Conservation (phyloP, 441 rosid species). For the Gossypium lobatum region DNA sequence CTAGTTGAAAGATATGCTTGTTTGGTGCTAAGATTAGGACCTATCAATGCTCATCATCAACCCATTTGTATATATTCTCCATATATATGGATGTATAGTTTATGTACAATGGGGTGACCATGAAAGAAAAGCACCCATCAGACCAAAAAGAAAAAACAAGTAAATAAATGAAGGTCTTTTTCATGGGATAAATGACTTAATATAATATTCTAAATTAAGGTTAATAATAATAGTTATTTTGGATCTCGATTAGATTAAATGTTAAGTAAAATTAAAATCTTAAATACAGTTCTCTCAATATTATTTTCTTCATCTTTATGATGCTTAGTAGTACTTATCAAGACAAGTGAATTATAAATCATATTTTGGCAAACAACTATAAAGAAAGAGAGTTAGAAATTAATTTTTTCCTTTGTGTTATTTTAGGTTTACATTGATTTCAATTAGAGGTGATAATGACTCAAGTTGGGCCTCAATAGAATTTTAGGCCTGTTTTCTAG, state of each 20-base stretch:
- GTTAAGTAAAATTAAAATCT: too few species aligned
- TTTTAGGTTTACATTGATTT: not conserved
- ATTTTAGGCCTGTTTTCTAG: too few species aligned
- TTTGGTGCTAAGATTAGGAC: conserved; percentile 4
- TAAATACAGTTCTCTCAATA: too few species aligned
- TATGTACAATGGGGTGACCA: not conserved
- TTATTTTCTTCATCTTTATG: too few species aligned
- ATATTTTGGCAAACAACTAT: not conserved
- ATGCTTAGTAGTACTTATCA: too few species aligned
- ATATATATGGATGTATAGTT: not conserved
- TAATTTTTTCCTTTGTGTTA: not conserved
- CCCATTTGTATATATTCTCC: not conserved
- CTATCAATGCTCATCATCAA: not conserved
- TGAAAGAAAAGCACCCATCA: not conserved
- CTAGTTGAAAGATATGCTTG: not conserved
- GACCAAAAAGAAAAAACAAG: not conserved
- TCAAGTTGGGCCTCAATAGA: too few species aligned
- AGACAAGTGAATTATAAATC: not conserved
- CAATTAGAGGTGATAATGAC: too few species aligned
- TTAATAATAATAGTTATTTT: too few species aligned
- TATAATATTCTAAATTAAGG: too few species aligned
- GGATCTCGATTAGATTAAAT: too few species aligned
- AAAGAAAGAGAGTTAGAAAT: not conserved
- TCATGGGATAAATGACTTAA: not conserved
- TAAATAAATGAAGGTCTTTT: not conserved